Conservation (phyloP, 805 yeast genomes). For the Starmera pachycereana region DNA sequence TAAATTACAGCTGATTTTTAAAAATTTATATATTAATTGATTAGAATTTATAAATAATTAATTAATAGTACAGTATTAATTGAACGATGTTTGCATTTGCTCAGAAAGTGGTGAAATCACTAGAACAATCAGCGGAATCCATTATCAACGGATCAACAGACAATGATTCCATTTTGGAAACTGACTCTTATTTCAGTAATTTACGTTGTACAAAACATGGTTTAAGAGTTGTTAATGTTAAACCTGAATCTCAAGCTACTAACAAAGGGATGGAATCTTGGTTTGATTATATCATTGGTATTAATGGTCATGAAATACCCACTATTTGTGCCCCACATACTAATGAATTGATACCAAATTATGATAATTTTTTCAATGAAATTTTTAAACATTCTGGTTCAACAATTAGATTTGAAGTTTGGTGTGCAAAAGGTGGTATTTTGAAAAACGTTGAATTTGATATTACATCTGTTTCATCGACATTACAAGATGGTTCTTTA, state of each 20-base stretch:
- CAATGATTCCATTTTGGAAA: slow-evolving; percentile 14
- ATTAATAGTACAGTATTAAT: no score
- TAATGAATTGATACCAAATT: slow-evolving; percentile 30
- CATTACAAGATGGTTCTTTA: slow-evolving; percentile 19
- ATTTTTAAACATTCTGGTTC: slow-evolving; percentile 28
- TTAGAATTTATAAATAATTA: no score
- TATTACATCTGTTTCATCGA: slow-evolving; percentile 19
- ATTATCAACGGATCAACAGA: slow-evolving; percentile 18
- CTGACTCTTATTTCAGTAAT: slow-evolving; percentile 18
- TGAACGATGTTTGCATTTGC: slow-evolving; percentile 50
- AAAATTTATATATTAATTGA: no score
- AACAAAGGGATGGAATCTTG: slow-evolving; percentile 62
- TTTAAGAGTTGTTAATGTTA: slow-evolving; percentile 45
- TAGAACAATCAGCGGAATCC: slow-evolving; percentile 31
- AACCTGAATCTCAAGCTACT: slow-evolving; percentile 34
- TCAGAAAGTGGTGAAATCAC: slow-evolving; percentile 44
- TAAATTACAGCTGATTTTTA: no score
- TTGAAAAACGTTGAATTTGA: slow-evolving; percentile 30
- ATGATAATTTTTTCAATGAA: slow-evolving; percentile 32
- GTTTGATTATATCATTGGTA: slow-evolving; percentile 79
- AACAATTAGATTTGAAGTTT: slow-evolving; percentile 48
- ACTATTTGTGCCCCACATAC: slow-evolving; percentile 21
- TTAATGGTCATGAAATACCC: slow-evolving; percentile 60
- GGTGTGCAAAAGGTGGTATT: slow-evolving; percentile 83
- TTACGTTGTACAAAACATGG: slow-evolving; percentile 31